A percentile compares a stretch with the other conserved stretches of the same genome.
These are phyloP conservation scores for Sporisorium iseilematis-ciliati DNA, from an alignment of 1,284 basidiomycete genomes.

Conservation along the genomic window DNA sequence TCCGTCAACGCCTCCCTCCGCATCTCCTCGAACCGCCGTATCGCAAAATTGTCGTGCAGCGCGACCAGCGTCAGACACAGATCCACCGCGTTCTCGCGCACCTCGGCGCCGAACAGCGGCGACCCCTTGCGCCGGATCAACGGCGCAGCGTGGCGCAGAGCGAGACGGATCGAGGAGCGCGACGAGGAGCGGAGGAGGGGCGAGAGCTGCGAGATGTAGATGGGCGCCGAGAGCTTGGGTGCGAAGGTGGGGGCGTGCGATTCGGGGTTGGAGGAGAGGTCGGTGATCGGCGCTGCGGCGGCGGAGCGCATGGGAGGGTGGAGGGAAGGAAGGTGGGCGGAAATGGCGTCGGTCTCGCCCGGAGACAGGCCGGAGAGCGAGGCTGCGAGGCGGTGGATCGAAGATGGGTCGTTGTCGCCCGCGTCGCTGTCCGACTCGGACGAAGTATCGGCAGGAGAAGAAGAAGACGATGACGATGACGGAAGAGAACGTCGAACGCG, in stretches of 20 bases:
- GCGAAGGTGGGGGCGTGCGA: conserved; percentile 42
- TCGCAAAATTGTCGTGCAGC: conserved; percentile 84
- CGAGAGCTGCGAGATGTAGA: conserved; percentile 70
- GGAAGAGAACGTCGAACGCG: background rate
- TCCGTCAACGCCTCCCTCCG: conserved; percentile 82
- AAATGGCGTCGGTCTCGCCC: conserved; percentile 5
- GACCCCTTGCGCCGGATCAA: conserved; percentile 56
- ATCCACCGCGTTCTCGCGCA: conserved; percentile 88
- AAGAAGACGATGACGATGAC: background rate
- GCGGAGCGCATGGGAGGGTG: background rate
- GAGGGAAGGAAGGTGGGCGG: conserved; percentile 2
- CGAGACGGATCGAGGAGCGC: conserved; percentile 33
- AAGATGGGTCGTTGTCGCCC: background rate
- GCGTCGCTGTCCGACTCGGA: conserved; percentile 18
- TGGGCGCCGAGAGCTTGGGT: conserved; percentile 59
- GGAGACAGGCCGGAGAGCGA: conserved; percentile 26
- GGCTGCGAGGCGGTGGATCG: conserved; percentile 39
- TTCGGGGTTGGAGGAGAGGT: conserved; percentile 25
- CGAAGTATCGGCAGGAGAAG: conserved; percentile 18
- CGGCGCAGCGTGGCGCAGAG: conserved; percentile 43
- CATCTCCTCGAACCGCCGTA: conserved; percentile 82
- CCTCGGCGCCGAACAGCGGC: conserved; percentile 9
- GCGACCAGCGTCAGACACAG: conserved; percentile 80
- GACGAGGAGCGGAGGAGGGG: conserved; percentile 63
- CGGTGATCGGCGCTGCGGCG: background rate